These are phyloP conservation scores for Elaeis oleifera DNA, from an alignment of 202 grass and related monocot species.

Conservation along the genomic window DNA sequence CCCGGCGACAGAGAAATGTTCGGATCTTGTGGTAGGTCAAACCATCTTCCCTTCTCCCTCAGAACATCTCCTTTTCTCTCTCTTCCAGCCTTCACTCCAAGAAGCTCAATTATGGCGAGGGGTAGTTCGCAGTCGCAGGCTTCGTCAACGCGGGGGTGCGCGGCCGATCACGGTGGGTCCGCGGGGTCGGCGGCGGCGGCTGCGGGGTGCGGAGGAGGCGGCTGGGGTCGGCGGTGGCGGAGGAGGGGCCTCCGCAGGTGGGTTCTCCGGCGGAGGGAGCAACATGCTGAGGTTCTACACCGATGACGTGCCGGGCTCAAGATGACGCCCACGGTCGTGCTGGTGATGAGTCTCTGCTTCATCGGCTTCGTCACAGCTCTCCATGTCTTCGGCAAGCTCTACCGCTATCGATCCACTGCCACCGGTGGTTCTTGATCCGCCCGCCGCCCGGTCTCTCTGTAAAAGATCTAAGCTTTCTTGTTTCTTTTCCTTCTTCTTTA, in stretches of 20 bases:
- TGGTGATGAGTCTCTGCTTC: constrained; percentile 96
- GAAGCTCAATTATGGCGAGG: constrained; percentile 4
- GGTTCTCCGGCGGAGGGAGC: constrained; percentile 35
- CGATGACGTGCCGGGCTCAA: constrained; percentile 79
- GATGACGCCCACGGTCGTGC: constrained; percentile 82
- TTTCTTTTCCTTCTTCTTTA: too few relatives aligned
- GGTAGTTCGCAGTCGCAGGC: constrained; percentile 23
- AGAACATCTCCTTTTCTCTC: too few relatives aligned
- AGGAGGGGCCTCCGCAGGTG: constrained; percentile 14
- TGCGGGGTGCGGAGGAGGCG: constrained; percentile 17
- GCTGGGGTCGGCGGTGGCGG: not conserved
- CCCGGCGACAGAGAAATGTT: too few relatives aligned
- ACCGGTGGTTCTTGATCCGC: constrained; percentile 13
- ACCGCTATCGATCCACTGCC: constrained; percentile 64
- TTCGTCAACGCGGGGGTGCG: constrained; percentile 1
- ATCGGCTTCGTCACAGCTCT: constrained; percentile 91
- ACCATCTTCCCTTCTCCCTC: too few relatives aligned
- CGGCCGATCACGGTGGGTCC: constrained; percentile 9
- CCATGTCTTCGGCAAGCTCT: constrained; percentile 96
- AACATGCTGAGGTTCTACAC: constrained; percentile 99
- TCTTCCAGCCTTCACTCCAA: too few relatives aligned
- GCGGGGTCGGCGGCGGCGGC: constrained; percentile 4
- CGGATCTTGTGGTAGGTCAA: too few relatives aligned
- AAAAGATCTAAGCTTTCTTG: not conserved
- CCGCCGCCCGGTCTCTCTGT: not conserved